Evolutionary conservation across 768 basidiomycete genomes (phyloP).

Genomic region (Hypsizygus marmoreus): DNA sequence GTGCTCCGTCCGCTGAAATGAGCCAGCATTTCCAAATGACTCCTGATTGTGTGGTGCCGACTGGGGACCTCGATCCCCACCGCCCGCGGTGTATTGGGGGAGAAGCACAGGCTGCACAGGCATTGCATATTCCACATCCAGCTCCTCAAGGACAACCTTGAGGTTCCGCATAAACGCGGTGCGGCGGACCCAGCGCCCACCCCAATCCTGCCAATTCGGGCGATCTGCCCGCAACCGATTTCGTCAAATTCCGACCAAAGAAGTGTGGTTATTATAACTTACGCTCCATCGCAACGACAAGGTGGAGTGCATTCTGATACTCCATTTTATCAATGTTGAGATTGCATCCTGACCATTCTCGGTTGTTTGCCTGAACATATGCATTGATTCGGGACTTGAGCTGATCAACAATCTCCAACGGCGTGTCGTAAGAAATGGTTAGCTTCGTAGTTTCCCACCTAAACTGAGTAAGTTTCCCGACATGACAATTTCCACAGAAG

Average conservation of each 20-base stretch:
- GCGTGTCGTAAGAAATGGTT: conserved; percentile 67
- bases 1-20: conserved; percentile 22
- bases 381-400: conserved; percentile 57
- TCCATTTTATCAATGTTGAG: conserved; percentile 83
- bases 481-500: neutral
- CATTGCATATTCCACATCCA: conserved; percentile 69
- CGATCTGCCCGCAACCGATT: conserved; percentile 48
- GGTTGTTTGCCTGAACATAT: conserved; percentile 63
- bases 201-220: conserved; percentile 88
- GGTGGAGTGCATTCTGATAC: conserved; percentile 68
- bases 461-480: neutral
- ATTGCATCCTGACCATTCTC: conserved; percentile 69
- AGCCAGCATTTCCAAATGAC: conserved; percentile 29
- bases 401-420: conserved; percentile 70
- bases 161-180: conserved; percentile 76
- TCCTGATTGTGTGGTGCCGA: conserved; percentile 3
- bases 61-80: conserved; percentile 12
- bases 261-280: conserved; percentile 30
- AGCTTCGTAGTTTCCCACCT: conserved; percentile 73
- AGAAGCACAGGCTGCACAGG: conserved; percentile 74
- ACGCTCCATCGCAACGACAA: conserved; percentile 75
- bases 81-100: too few relatives aligned
- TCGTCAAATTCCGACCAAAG: too few relatives aligned
- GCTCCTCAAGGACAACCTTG: conserved; percentile 70
- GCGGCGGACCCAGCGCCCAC: conserved; percentile 74